A percentile compares a stretch with the other conserved stretches of the same genome.
Evolutionary conservation across 805 yeast genomes (phyloP).

Genomic region (Saccharomycodes ludwigii): DNA sequence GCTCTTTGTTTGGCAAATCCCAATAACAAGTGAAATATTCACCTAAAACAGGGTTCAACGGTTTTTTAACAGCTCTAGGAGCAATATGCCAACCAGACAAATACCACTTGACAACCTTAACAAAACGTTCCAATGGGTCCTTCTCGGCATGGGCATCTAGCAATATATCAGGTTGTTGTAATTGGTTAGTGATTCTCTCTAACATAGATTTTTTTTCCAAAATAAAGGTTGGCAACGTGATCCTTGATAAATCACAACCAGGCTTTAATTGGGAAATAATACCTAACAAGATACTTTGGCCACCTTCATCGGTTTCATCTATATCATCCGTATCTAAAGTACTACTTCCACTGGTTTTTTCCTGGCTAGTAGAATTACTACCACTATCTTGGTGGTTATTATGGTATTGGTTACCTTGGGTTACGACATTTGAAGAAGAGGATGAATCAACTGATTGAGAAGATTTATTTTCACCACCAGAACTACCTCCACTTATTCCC

Average conservation of each 20-base stretch:
- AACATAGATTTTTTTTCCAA: constrained; percentile 92
- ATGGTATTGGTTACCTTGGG: constrained; percentile 5
- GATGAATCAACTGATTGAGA: constrained; percentile 3
- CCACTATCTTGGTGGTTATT: constrained; percentile 5
- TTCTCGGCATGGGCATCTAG: constrained; percentile 49
- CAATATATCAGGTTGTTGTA: constrained; percentile 67
- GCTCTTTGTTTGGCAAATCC: constrained; percentile 64
- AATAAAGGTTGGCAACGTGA: constrained; percentile 90
- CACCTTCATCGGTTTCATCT: constrained; percentile 86
- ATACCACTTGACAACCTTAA: constrained; percentile 76
- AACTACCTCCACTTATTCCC: too few relatives aligned
- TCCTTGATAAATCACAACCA: constrained; percentile 80
- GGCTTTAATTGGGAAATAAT: constrained; percentile 87
- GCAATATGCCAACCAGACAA: constrained; percentile 96
- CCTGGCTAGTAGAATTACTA: constrained; percentile 5
- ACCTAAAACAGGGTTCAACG: constrained; percentile 88
- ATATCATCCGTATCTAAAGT: constrained; percentile 51
- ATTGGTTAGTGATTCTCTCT: constrained; percentile 84
- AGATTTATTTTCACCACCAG: too few relatives aligned
- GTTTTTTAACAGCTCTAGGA: constrained; percentile 96
- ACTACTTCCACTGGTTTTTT: constrained; percentile 5
- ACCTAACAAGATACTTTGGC: constrained; percentile 75
- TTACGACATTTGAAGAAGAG: constrained; percentile 6
- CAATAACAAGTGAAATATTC: constrained; percentile 87
- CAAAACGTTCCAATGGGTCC: constrained; percentile 57